A percentile compares a stretch with the other conserved stretches of the same genome.
Evolutionary conservation across 768 basidiomycete species (phyloP).

Genomic region (Lactarius psammicola): DNA sequence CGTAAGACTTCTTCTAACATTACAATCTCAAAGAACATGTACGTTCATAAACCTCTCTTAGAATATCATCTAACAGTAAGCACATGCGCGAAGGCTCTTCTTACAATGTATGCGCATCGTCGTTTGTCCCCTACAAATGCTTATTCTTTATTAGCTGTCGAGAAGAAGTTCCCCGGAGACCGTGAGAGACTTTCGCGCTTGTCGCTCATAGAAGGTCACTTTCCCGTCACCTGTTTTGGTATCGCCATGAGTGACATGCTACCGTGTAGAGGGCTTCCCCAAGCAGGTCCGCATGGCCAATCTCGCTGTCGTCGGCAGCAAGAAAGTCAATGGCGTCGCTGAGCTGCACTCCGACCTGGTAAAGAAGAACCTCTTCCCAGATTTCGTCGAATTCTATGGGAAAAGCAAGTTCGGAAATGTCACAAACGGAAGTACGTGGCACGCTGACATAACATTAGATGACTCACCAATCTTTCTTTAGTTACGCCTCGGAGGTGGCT

Average conservation of each 20-base stretch:
- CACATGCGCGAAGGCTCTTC: slow-evolving; percentile 48
- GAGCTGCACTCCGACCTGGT: slow-evolving; percentile 94
- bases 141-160: slow-evolving; percentile 57
- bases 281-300: slow-evolving; percentile 90
- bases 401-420: slow-evolving; percentile 89
- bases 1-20: slow-evolving; percentile 34
- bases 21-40: slow-evolving; percentile 49
- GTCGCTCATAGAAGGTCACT: slow-evolving; percentile 85
- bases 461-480: slow-evolving; percentile 31
- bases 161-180: slow-evolving; percentile 87
- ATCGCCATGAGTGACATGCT: not conserved
- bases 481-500: slow-evolving; percentile 94
- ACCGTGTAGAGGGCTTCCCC: slow-evolving; percentile 69
- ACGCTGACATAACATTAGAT: not conserved
- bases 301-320: slow-evolving; percentile 84
- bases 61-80: slow-evolving; percentile 1
- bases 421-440: slow-evolving; percentile 78
- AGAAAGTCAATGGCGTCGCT: slow-evolving; percentile 94
- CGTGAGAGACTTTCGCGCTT: slow-evolving; percentile 76
- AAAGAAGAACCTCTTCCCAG: slow-evolving; percentile 76
- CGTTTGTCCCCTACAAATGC: not conserved
- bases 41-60: slow-evolving; percentile 27
- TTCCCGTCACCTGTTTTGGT: not conserved
- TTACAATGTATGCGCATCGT: slow-evolving; percentile 53
- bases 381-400: slow-evolving; percentile 93